phyloP scores from a whole-genome alignment of 345 rosid species.

The Abelmoschus esculentus region DNA sequence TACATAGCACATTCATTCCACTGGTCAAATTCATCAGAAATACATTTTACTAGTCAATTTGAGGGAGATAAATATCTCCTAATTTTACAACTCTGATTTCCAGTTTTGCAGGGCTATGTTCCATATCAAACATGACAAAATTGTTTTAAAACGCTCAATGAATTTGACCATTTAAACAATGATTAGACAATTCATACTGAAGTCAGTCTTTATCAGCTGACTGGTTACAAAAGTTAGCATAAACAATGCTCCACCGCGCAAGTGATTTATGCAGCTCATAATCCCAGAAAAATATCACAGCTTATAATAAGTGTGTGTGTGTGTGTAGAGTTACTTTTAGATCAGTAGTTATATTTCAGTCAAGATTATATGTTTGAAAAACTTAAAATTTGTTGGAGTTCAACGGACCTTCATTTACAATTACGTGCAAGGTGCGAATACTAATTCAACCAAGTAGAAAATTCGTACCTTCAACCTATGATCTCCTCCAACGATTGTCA shows the following conservation, averaged over 20 bases:
- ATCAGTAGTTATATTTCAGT: neutral
- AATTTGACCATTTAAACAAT: too few species aligned
- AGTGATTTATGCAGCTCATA: neutral
- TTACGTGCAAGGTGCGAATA: neutral
- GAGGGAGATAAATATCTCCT: neutral
- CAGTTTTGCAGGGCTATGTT: neutral
- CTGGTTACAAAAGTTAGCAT: neutral
- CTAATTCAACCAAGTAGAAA: neutral
- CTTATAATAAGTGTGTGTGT: neutral
- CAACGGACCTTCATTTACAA: neutral
- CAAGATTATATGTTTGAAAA: neutral
- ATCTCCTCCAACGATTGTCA: slow-evolving; percentile 76
- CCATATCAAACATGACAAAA: too few species aligned
- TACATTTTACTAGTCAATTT: neutral
- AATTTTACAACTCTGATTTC: neutral
- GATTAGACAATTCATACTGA: too few species aligned
- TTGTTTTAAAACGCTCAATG: too few species aligned
- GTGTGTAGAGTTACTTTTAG: neutral
- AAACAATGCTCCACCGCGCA: neutral
- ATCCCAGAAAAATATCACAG: neutral
- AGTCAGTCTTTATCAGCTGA: neutral
- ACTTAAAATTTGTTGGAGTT: neutral
- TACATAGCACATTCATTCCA: neutral
- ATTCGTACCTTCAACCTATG: slow-evolving; percentile 60
- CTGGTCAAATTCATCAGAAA: neutral